phyloP scores from a whole-genome alignment of 2,329 filamentous ascomycete genomes.

The Cephalotrichum gorgonifer region DNA sequence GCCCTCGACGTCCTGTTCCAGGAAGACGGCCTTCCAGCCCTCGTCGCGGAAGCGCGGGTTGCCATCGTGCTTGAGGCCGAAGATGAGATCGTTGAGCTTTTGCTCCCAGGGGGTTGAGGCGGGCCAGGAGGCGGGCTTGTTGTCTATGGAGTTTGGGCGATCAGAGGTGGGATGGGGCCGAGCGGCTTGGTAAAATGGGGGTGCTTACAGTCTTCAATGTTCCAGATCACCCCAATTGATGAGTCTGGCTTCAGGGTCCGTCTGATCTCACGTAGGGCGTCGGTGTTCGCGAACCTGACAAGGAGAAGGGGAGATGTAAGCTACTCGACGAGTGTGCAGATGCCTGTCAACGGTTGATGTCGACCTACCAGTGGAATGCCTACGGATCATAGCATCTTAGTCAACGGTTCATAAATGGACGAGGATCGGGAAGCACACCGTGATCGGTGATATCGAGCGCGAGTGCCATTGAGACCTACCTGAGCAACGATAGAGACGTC shows the following conservation, averaged over 20 bases:
- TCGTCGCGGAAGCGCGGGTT: constrained; percentile 55
- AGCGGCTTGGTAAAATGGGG: not conserved
- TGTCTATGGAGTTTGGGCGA: constrained; percentile 34
- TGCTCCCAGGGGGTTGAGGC: constrained; percentile 51
- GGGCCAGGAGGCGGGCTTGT: constrained; percentile 46
- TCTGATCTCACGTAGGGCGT: constrained; percentile 55
- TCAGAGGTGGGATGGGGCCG: not conserved
- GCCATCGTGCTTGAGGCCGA: constrained; percentile 40
- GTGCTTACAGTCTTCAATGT: constrained; percentile 56
- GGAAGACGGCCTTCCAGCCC: constrained; percentile 55
- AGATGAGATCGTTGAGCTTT: constrained; percentile 47
- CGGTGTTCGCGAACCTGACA: constrained; percentile 55
- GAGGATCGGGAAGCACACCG: no score
- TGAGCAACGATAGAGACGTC: constrained; percentile 60
- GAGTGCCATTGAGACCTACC: constrained; percentile 32
- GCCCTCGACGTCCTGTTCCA: constrained; percentile 37
- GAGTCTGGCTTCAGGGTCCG: constrained; percentile 51
- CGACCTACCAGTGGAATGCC: constrained; percentile 46
- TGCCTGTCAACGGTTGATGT: not conserved
- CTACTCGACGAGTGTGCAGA: not conserved
- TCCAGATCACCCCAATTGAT: constrained; percentile 61
- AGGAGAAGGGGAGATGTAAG: not conserved
- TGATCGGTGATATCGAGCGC: no score
- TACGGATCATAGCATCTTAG: constrained; percentile 10
- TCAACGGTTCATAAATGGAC: no score